phyloP scores from a whole-genome alignment of 805 yeast genomes.

The Lachancea waltii region DNA sequence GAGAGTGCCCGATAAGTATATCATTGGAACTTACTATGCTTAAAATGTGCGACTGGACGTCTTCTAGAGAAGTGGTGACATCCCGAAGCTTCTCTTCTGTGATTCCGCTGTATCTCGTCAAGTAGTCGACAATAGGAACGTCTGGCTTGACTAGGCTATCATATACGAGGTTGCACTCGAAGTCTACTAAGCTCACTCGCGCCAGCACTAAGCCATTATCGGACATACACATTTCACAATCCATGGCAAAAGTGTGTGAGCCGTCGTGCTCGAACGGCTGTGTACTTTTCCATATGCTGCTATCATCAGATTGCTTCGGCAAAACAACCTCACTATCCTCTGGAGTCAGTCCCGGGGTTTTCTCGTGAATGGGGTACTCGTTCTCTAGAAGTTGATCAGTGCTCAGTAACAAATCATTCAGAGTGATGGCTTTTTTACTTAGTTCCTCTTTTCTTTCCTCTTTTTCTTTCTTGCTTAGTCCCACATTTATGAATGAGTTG shows the following conservation, averaged over 20 bases:
- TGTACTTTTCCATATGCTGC: constrained; percentile 47
- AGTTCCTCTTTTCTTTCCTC: constrained; percentile 31
- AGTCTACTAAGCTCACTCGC: constrained; percentile 68
- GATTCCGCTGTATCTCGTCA: constrained; percentile 82
- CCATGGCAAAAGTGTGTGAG: constrained; percentile 68
- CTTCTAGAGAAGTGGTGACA: constrained; percentile 58
- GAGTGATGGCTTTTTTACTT: constrained; percentile 32
- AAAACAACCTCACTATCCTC: constrained; percentile 12
- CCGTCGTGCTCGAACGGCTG: constrained; percentile 46
- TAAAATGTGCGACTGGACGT: constrained; percentile 57
- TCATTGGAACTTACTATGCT: constrained; percentile 50
- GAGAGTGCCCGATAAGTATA: constrained; percentile 80
- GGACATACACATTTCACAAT: constrained; percentile 88
- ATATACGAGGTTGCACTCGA: constrained; percentile 50
- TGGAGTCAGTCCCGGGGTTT: constrained; percentile 16
- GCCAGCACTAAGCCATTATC: constrained; percentile 61
- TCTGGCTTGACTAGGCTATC: constrained; percentile 77
- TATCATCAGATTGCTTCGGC: constrained; percentile 6
- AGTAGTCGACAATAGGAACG: constrained; percentile 67
- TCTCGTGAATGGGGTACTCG: constrained; percentile 58
- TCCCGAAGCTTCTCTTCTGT: constrained; percentile 57
- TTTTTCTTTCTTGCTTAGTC: constrained; percentile 52
- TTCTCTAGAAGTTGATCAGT: constrained; percentile 42
- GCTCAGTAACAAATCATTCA: constrained; percentile 49
- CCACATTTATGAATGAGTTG: constrained; percentile 49